phyloP scores from a whole-genome alignment of 2,329 filamentous ascomycete genomes.

The Aspergillus floridensis region DNA sequence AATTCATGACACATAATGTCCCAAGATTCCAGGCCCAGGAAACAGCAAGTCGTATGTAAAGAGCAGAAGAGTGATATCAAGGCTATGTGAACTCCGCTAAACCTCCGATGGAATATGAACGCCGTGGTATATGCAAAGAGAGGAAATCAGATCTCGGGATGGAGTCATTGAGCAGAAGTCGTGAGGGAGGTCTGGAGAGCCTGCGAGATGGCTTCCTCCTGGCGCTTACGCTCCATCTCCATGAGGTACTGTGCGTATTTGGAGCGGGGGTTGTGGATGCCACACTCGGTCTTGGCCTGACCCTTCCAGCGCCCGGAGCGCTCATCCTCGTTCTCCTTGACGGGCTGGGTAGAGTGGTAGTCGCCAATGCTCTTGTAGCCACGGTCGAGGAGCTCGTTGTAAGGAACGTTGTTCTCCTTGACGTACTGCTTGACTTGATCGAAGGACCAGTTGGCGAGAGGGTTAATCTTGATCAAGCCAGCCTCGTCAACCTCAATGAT shows the following conservation, averaged over 20 bases:
- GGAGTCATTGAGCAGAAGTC: conserved; percentile 27
- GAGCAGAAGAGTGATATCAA: conserved; percentile 12
- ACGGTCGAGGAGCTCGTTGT: conserved; percentile 83
- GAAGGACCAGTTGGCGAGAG: conserved; percentile 91
- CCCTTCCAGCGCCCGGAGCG: conserved; percentile 96
- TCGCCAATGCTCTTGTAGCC: conserved; percentile 99
- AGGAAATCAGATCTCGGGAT: neutral
- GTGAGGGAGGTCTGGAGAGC: conserved; percentile 39
- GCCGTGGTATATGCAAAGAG: conserved; percentile 19
- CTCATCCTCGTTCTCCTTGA: conserved; percentile 90
- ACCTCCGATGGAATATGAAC: conserved; percentile 15
- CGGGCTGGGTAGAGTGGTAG: conserved; percentile 94
- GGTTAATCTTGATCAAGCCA: conserved; percentile 95
- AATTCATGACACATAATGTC: conserved; percentile 21
- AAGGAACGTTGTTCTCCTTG: conserved; percentile 81
- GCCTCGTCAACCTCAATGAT: conserved; percentile 92
- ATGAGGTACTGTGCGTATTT: conserved; percentile 83
- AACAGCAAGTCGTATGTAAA: neutral
- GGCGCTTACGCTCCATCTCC: conserved; percentile 67
- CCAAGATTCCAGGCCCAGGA: conserved; percentile 3
- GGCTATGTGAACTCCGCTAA: conserved; percentile 19
- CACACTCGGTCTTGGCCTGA: conserved; percentile 92
- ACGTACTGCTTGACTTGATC: conserved; percentile 85
- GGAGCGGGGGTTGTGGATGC: conserved; percentile 96
- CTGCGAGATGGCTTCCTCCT: conserved; percentile 54